Evolutionary conservation across 352 stramenopile genomes (phyloP).

Genomic region (Phytophthora cryptogea): DNA sequence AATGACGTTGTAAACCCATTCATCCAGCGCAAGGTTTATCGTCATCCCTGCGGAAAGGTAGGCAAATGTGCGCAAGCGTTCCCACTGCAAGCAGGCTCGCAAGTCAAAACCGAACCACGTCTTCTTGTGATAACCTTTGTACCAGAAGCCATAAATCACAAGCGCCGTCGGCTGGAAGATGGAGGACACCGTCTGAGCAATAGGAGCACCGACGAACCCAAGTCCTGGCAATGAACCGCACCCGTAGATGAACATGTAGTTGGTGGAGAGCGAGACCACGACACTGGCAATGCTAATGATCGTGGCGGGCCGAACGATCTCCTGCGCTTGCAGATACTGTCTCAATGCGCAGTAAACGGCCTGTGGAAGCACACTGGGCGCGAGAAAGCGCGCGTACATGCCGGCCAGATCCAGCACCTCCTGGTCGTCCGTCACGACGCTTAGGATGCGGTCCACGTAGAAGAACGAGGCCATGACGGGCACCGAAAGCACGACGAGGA

Average conservation of each 20-base stretch:
- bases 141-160: conserved; percentile 73
- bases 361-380: conserved; percentile 69
- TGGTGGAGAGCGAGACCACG: conserved; percentile 63
- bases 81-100: conserved; percentile 56
- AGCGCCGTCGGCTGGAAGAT: conserved; percentile 79
- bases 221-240: conserved; percentile 59
- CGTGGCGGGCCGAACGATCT: conserved; percentile 79
- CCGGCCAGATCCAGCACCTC: conserved; percentile 64
- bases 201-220: conserved; percentile 74
- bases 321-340: conserved; percentile 81
- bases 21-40: conserved; percentile 74
- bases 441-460: conserved; percentile 75
- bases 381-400: conserved; percentile 63
- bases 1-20: conserved; percentile 84
- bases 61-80: conserved; percentile 69
- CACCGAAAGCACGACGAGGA: conserved; percentile 69
- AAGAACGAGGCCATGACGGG: conserved; percentile 84
- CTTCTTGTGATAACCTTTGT: conserved; percentile 81
- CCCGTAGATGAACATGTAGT: conserved; percentile 85
- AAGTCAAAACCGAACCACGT: conserved; percentile 73
- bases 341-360: conserved; percentile 73
- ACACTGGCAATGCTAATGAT: conserved; percentile 77
- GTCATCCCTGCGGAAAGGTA: conserved; percentile 78
- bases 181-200: conserved; percentile 69
- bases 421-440: conserved; percentile 66